phyloP scores from a whole-genome alignment of 1,284 basidiomycete species.

The Dichomitus squalens region DNA sequence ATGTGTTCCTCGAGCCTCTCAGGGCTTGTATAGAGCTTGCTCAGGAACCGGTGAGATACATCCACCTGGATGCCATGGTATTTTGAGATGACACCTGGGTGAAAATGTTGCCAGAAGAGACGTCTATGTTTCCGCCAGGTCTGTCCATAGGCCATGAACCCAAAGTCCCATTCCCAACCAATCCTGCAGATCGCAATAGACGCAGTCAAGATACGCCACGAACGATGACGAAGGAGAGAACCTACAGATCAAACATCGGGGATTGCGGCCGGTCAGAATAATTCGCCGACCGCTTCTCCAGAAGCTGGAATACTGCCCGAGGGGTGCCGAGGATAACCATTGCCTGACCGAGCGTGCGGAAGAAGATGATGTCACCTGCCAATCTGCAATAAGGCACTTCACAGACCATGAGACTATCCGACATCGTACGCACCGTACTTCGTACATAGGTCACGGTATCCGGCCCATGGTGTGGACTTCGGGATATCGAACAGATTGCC shows the following conservation, averaged over 20 bases:
- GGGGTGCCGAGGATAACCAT: conserved; percentile 14
- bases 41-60: conserved; percentile 6
- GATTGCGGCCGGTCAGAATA: conserved; percentile 24
- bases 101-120: conserved; percentile 28
- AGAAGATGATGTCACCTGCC: conserved; percentile 24
- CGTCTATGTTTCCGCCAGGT: conserved; percentile 23
- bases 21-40: conserved; percentile 10
- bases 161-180: conserved; percentile 24
- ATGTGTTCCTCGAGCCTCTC: conserved; percentile 25
- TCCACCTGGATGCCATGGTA: conserved; percentile 13
- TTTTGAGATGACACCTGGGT: conserved; percentile 17
- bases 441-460: conserved; percentile 10
- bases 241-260: conserved; percentile 25
- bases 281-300: conserved; percentile 27
- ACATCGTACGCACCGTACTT: conserved; percentile 5
- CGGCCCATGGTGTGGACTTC: conserved; percentile 6
- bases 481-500: conserved; percentile 19
- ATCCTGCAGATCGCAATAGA: conserved; percentile 9
- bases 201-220: background rate
- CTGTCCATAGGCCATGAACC: conserved; percentile 26
- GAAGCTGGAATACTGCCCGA: conserved; percentile 19
- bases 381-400: background rate
- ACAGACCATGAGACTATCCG: background rate
- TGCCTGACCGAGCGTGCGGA: conserved; percentile 18
- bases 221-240: background rate